Evolutionary conservation across 140 eudicot genomes (phyloP).

Genomic region (Bidens hawaiensis): DNA sequence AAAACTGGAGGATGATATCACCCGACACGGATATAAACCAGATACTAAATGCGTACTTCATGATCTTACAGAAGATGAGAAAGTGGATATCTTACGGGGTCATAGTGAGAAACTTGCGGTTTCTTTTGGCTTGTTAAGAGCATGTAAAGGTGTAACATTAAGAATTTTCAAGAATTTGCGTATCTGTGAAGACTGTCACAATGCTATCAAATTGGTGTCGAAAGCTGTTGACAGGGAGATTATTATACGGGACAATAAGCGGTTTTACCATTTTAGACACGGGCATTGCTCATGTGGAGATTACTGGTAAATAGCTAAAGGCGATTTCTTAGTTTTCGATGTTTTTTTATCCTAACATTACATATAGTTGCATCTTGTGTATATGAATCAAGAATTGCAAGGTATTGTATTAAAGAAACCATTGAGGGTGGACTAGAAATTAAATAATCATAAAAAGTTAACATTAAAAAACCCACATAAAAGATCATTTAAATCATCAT

Average conservation of each 20-base stretch:
- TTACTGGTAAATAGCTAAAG: conserved; percentile 35
- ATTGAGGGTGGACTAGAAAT: no score
- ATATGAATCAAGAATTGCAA: background rate
- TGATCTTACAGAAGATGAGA: conserved; percentile 44
- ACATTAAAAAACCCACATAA: conserved; percentile 28
- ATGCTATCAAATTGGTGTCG: conserved; percentile 42
- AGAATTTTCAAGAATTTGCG: conserved; percentile 45
- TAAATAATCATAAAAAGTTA: conserved; percentile 13
- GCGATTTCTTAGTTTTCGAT: conserved; percentile 11
- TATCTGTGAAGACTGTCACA: conserved; percentile 47
- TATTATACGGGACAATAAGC: conserved; percentile 37
- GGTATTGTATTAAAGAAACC: no score
- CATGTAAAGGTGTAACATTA: conserved; percentile 25
- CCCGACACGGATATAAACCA: conserved; percentile 36
- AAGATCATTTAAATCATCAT: conserved; percentile 18
- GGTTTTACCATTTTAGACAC: conserved; percentile 45
- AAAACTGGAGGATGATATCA: conserved; percentile 30
- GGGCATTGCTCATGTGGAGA: conserved; percentile 48
- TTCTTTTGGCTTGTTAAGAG: conserved; percentile 31
- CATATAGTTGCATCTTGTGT: background rate
- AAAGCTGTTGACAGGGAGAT: conserved; percentile 41
- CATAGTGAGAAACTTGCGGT: conserved; percentile 56
- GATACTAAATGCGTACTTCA: conserved; percentile 53
- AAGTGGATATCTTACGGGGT: conserved; percentile 37
- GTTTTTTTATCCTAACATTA: background rate